Percentiles rank a stretch among this genome's conserved stretches.
Evolutionary conservation across 257 asterid species (phyloP).

Genomic region (Verbena officinalis): DNA sequence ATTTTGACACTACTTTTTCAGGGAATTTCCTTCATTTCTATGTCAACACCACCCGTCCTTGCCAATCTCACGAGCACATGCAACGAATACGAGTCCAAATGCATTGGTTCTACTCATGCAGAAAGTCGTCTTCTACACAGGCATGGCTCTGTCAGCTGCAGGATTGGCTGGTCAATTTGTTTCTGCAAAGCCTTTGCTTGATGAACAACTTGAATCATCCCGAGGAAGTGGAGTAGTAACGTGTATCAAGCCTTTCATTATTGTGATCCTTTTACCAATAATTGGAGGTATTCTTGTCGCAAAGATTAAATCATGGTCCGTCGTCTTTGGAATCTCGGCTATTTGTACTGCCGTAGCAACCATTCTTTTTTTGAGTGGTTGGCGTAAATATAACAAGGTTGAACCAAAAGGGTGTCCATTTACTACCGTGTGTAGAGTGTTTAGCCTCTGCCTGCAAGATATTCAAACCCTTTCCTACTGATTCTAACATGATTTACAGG

Average conservation of each 20-base stretch:
- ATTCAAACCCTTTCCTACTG: no score
- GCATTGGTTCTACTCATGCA: slow-evolving; percentile 55
- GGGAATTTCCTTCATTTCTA: slow-evolving; percentile 50
- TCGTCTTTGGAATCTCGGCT: no score
- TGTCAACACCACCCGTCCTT: slow-evolving; percentile 62
- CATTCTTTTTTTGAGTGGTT: no score
- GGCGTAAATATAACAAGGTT: no score
- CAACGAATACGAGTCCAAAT: slow-evolving; percentile 41
- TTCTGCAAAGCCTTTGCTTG: slow-evolving; percentile 32
- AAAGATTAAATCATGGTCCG: no score
- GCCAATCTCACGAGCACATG: slow-evolving; percentile 45
- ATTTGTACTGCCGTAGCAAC: no score
- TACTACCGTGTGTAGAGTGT: no score
- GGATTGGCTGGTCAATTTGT: slow-evolving; percentile 44
- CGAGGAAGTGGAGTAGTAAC: background rate
- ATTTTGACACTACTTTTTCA: slow-evolving; percentile 1
- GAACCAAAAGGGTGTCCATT: no score
- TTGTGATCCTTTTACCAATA: no score
- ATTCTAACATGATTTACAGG: no score
- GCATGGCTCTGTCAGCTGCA: slow-evolving; percentile 46
- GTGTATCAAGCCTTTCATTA: background rate
- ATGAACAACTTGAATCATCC: slow-evolving; percentile 22
- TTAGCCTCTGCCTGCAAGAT: no score
- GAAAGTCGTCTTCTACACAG: slow-evolving; percentile 44
- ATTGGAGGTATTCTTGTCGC: no score